These are phyloP conservation scores for Pestalotiopsis sp. DNA, from an alignment of 2,329 filamentous ascomycete genomes.

Conservation along the genomic window DNA sequence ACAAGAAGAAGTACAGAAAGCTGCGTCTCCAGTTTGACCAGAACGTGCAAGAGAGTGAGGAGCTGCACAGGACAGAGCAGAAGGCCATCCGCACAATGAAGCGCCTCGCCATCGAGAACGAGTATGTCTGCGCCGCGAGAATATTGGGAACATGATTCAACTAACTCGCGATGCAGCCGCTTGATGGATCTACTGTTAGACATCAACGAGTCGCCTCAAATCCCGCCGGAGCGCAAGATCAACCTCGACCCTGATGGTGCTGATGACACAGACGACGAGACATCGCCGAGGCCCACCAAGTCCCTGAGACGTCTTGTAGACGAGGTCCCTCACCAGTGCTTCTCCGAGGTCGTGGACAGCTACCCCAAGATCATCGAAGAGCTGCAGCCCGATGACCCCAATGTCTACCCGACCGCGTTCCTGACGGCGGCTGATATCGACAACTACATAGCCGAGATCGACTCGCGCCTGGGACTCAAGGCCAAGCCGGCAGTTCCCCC, in stretches of 20 bases:
- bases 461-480: conserved; percentile 48
- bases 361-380: conserved; percentile 58
- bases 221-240: conserved; percentile 73
- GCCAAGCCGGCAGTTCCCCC: conserved; percentile 52
- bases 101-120: conserved; percentile 85
- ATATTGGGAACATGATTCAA: conserved; percentile 14
- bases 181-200: conserved; percentile 86
- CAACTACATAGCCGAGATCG: conserved; percentile 69
- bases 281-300: conserved; percentile 42
- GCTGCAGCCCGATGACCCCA: conserved; percentile 49
- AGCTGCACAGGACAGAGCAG: conserved; percentile 78
- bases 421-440: conserved; percentile 71
- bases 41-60: conserved; percentile 78
- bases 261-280: conserved; percentile 38
- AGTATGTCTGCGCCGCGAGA: conserved; percentile 58
- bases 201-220: conserved; percentile 80
- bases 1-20: conserved; percentile 95
- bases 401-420: conserved; percentile 62
- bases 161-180: conserved; percentile 57
- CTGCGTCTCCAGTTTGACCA: conserved; percentile 79
- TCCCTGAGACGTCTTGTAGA: conserved; percentile 50
- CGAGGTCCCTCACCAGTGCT: conserved; percentile 53
- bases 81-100: conserved; percentile 79
- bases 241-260: conserved; percentile 58
- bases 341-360: conserved; percentile 58